Evolutionary conservation across 2,329 filamentous ascomycete species (phyloP).

Genomic region (Aspergillus sp.): DNA sequence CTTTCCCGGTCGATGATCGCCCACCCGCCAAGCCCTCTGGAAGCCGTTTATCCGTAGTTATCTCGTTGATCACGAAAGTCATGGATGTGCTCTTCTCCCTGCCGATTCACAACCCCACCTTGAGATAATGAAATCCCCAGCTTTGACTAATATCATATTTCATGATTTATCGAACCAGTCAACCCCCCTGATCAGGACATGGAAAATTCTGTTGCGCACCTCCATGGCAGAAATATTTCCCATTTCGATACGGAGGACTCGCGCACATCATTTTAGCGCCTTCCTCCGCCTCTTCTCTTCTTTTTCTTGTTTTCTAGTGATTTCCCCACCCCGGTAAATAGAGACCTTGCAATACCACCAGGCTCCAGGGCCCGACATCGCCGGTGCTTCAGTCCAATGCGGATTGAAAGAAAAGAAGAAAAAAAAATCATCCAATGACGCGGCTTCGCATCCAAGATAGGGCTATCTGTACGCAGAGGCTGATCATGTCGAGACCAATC

Average conservation of each 20-base stretch:
- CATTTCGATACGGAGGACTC: conserved; percentile 7
- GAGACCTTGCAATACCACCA: not conserved
- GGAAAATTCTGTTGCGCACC: not conserved
- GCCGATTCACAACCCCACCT: conserved; percentile 2
- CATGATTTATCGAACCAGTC: not conserved
- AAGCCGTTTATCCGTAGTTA: conserved; percentile 10
- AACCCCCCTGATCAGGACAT: not conserved
- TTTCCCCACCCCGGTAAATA: not conserved
- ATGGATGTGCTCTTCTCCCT: not conserved
- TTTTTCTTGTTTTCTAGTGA: not conserved
- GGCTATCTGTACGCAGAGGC: conserved; percentile 1
- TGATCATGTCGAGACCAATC: conserved; percentile 8
- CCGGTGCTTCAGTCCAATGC: not conserved
- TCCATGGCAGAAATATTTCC: not conserved
- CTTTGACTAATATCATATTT: conserved; percentile 1
- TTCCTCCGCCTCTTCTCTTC: not conserved
- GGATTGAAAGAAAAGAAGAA: too few relatives aligned
- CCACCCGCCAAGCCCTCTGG: conserved; percentile 4
- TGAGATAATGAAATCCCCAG: conserved; percentile 9
- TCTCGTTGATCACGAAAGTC: not conserved
- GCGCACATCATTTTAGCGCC: conserved; percentile 9
- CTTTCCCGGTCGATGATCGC: conserved; percentile 1
- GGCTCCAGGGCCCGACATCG: not conserved
- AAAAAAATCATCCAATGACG: not conserved
- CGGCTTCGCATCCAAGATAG: not conserved